Evolutionary conservation across 2,329 filamentous ascomycete genomes (phyloP).

Genomic region (Volutella citrinella): DNA sequence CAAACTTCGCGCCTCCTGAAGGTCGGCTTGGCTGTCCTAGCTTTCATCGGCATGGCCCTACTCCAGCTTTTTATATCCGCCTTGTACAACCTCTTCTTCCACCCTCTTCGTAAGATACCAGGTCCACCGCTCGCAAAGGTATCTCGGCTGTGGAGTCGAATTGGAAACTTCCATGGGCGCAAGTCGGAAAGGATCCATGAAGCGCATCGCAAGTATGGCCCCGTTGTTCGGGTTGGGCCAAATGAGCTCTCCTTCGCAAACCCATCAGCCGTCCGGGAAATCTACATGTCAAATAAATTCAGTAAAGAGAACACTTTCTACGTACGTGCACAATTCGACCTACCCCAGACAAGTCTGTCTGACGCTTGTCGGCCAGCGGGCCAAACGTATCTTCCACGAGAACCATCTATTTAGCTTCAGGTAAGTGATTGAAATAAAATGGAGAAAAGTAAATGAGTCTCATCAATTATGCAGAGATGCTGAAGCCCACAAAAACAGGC

Average conservation of each 20-base stretch:
- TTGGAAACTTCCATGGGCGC: conserved; percentile 1
- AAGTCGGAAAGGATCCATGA: conserved; percentile 4
- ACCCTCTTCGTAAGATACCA: conserved; percentile 1
- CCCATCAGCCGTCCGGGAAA: conserved; percentile 1
- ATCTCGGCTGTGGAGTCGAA: conserved; percentile 4
- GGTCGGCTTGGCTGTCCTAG: too few relatives aligned
- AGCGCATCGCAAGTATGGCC: conserved; percentile 4
- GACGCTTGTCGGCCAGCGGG: background rate
- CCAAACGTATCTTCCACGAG: conserved; percentile 1
- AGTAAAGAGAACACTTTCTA: conserved; percentile 4
- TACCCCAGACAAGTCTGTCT: too few relatives aligned
- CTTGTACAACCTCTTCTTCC: too few relatives aligned
- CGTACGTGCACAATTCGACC: too few relatives aligned
- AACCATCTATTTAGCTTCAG: conserved; percentile 4
- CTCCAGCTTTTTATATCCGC: too few relatives aligned
- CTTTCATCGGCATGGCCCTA: too few relatives aligned
- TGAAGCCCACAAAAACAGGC: background rate
- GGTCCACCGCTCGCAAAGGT: conserved; percentile 2
- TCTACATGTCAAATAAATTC: conserved; percentile 1
- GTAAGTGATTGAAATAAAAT: background rate
- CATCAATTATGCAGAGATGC: too few relatives aligned
- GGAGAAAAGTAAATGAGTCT: too few relatives aligned
- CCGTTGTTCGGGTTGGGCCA: conserved; percentile 3
- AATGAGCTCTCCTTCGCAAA: conserved; percentile 5
- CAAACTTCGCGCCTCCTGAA: too few relatives aligned